Evolutionary conservation across 306 rosid genomes (phyloP).

Genomic region (cucumber (Cucumis sativus)): DNA sequence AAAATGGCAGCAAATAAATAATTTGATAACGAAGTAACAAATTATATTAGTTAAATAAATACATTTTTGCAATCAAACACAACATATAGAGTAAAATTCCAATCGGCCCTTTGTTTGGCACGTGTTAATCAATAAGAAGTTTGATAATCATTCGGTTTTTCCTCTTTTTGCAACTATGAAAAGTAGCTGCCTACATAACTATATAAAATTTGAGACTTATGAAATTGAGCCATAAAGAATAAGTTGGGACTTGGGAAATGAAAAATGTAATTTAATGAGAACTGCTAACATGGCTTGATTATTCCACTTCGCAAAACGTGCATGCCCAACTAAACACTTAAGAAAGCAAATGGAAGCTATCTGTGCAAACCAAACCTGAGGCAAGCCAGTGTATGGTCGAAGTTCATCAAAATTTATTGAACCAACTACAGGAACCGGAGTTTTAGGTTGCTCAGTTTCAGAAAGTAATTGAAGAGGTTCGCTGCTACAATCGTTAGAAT

Average conservation of each 20-base stretch:
- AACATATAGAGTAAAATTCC: background rate
- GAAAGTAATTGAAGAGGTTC: conserved; percentile 20
- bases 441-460: conserved; percentile 20
- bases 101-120: background rate
- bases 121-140: background rate
- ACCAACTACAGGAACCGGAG: conserved; percentile 8
- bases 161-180: background rate
- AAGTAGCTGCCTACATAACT: background rate
- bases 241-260: background rate
- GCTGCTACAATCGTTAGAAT: conserved; percentile 13
- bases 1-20: background rate
- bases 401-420: conserved; percentile 54
- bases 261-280: background rate
- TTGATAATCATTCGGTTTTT: background rate
- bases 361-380: conserved; percentile 43
- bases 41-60: background rate
- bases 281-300: background rate
- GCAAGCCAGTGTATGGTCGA: conserved; percentile 38
- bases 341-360: conserved; percentile 2
- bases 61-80: background rate
- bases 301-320: background rate
- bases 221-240: background rate
- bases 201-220: background rate
- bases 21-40: background rate
- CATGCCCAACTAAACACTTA: conserved; percentile 1